Percentiles rank a stretch among this genome's conserved stretches.
These are phyloP conservation scores for Salmacisia buchloeana DNA, from an alignment of 1,284 basidiomycete genomes.

Conservation along the genomic window DNA sequence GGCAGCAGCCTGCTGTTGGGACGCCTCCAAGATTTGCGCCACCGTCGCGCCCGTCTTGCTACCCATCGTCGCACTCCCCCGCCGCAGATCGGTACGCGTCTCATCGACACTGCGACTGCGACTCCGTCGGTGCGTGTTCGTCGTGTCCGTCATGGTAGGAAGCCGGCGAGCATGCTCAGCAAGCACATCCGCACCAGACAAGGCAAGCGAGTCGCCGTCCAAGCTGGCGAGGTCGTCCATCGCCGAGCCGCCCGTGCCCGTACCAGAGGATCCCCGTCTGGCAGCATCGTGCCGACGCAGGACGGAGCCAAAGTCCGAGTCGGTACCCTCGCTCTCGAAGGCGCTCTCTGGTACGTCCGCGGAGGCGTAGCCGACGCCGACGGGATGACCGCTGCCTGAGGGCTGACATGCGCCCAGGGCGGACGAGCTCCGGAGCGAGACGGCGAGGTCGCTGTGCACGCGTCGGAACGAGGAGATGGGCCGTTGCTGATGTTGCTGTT, in stretches of 20 bases:
- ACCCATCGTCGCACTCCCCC: not conserved
- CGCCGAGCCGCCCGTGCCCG: not conserved
- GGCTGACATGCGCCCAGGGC: not conserved
- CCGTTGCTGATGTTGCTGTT: not conserved
- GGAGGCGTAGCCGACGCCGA: not conserved
- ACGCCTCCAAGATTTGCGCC: not conserved
- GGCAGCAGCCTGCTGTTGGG: not conserved
- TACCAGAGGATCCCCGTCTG: not conserved
- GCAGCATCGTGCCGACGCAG: not conserved
- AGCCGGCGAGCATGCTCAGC: no score
- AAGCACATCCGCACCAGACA: no score
- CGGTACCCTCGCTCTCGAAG: not conserved
- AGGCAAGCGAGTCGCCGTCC: no score
- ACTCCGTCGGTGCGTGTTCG: not conserved
- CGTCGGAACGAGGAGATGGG: conserved; percentile 14
- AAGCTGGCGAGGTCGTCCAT: no score
- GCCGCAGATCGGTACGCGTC: not conserved
- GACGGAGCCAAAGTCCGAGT: not conserved
- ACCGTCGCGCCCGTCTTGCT: not conserved
- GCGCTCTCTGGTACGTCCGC: not conserved
- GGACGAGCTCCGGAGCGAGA: conserved; percentile 24
- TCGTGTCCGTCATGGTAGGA: no score
- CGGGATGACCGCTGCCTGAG: conserved; percentile 7
- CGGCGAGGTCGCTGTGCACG: conserved; percentile 34
- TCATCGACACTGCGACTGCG: not conserved